phyloP scores from a whole-genome alignment of 306 rosid species.

The Vicia sativa region DNA sequence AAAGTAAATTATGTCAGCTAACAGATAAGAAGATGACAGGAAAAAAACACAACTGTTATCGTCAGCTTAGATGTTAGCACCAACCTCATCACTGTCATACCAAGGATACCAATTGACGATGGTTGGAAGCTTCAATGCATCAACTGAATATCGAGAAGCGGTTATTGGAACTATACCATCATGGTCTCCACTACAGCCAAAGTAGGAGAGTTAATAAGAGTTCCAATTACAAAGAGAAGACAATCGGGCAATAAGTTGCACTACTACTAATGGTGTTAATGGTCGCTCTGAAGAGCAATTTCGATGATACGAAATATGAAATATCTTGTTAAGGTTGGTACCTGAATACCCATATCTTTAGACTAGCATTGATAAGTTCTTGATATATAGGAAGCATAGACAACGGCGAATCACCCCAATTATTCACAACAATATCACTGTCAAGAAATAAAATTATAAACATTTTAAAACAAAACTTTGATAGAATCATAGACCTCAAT shows the following conservation, averaged over 20 bases:
- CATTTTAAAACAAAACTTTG: no score
- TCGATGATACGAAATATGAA: no score
- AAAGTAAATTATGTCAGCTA: no score
- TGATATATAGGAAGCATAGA: conserved; percentile 95
- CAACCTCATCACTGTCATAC: conserved; percentile 84
- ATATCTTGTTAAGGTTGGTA: conserved; percentile 13
- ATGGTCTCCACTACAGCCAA: conserved; percentile 77
- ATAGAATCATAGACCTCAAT: no score
- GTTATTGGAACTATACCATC: conserved; percentile 90
- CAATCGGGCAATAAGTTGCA: no score
- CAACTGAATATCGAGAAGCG: conserved; percentile 86
- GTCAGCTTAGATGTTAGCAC: no score
- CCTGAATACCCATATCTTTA: conserved; percentile 93
- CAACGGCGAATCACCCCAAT: conserved; percentile 91
- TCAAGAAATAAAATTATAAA: no score
- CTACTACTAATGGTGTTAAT: no score
- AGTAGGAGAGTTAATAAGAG: background rate
- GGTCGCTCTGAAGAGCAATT: rapidly evolving
- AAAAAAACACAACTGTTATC: no score
- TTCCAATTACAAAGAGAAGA: background rate
- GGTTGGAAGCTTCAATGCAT: conserved; percentile 85
- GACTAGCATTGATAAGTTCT: conserved; percentile 80
- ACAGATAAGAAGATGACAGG: no score
- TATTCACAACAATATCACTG: background rate
- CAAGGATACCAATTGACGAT: conserved; percentile 83